phyloP scores from a whole-genome alignment of 2,329 filamentous ascomycete genomes.

The Paramyrothecium roridum region DNA sequence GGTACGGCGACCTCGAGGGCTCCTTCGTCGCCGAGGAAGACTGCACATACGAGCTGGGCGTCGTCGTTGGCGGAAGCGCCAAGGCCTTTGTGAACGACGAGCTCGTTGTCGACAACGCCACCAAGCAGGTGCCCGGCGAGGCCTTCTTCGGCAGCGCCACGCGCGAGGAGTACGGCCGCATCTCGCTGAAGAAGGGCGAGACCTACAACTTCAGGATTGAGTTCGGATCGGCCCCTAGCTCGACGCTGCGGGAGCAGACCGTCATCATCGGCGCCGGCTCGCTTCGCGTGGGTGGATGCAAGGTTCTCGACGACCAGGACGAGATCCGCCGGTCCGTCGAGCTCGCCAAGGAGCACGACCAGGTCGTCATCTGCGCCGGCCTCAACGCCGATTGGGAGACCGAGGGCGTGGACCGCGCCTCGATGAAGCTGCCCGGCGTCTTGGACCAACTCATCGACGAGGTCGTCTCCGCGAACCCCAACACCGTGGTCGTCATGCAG shows the following conservation, averaged over 20 bases:
- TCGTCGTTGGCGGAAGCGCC: constrained; percentile 64
- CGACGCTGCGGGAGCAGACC: constrained; percentile 47
- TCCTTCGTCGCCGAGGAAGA: constrained; percentile 58
- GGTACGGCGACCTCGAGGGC: constrained; percentile 61
- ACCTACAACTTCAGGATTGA: constrained; percentile 57
- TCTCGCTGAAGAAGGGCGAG: constrained; percentile 56
- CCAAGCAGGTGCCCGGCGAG: constrained; percentile 58
- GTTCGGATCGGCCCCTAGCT: constrained; percentile 57
- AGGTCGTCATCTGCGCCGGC: constrained; percentile 75
- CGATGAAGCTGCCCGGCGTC: constrained; percentile 72
- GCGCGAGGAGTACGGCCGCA: constrained; percentile 57
- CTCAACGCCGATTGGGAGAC: constrained; percentile 81
- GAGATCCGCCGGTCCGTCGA: constrained; percentile 65
- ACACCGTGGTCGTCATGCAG: constrained; percentile 71
- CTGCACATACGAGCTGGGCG: constrained; percentile 61
- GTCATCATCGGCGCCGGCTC: constrained; percentile 56
- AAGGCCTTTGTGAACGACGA: constrained; percentile 61
- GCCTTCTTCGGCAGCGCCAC: constrained; percentile 65
- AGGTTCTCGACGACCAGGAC: constrained; percentile 52
- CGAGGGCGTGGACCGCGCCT: constrained; percentile 74
- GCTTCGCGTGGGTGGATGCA: constrained; percentile 59
- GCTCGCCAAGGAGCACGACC: constrained; percentile 67
- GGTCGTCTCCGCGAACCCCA: constrained; percentile 64
- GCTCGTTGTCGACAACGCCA: constrained; percentile 63
- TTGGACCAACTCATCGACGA: constrained; percentile 68